A percentile compares a stretch with the other conserved stretches of the same genome.
These are phyloP conservation scores for Boletales sp. DNA, from an alignment of 768 basidiomycete species.

Conservation along the genomic window DNA sequence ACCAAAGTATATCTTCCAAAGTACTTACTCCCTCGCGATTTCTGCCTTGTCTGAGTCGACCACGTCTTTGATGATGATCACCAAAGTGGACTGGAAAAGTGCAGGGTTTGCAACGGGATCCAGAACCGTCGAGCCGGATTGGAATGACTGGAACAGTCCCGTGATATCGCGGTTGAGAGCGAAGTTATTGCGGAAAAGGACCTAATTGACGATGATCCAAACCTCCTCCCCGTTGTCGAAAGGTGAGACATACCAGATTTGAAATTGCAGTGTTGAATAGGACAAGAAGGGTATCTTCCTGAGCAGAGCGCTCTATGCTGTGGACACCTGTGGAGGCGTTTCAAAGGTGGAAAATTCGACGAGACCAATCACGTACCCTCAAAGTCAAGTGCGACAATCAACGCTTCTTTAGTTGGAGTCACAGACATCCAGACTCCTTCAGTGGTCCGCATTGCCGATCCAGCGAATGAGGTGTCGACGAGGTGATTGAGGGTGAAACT, in stretches of 20 bases:
- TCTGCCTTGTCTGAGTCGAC: constrained; percentile 58
- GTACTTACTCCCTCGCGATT: constrained; percentile 52
- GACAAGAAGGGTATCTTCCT: constrained; percentile 62
- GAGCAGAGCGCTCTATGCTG: constrained; percentile 58
- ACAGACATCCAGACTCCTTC: constrained; percentile 68
- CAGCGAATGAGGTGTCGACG: constrained; percentile 63
- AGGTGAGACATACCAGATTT: constrained; percentile 43
- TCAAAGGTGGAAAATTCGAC: neutral
- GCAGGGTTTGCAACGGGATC: constrained; percentile 56
- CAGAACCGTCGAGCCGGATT: constrained; percentile 51
- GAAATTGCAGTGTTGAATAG: constrained; percentile 65
- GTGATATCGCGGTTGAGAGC: constrained; percentile 60
- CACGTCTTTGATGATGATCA: constrained; percentile 69
- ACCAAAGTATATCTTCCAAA: neutral
- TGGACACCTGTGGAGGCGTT: constrained; percentile 47
- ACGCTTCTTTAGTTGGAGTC: constrained; percentile 50
- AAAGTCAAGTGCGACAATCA: constrained; percentile 63
- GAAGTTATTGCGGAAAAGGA: constrained; percentile 64
- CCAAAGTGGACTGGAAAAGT: constrained; percentile 55
- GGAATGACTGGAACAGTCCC: constrained; percentile 59
- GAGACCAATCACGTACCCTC: constrained; percentile 39
- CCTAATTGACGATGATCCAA: constrained; percentile 30
- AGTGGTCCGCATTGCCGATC: constrained; percentile 60
- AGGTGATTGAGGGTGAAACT: constrained; percentile 57
- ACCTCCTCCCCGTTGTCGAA: neutral